Evolutionary conservation across 768 basidiomycete genomes (phyloP), one percentile per base, ranked within the genome.

Genomic region (Tricholoma terreum): DNA sequence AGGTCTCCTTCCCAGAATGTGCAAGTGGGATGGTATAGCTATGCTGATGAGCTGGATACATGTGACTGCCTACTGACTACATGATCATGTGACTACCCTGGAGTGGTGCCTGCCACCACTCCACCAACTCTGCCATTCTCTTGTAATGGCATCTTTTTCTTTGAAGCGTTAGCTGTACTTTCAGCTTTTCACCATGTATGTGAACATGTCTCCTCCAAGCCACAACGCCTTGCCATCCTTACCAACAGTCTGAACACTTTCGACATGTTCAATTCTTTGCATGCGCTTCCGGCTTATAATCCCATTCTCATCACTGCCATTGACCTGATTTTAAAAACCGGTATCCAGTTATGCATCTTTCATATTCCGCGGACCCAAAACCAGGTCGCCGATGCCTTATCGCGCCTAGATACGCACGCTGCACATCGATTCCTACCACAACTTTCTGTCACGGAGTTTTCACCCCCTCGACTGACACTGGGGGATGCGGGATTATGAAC

Each of bases 331-430:
- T 2, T 59, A n/a, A 11, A 17, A 11, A 31, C 24, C 35, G 22
- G 51, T 24, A 54, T 63, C 1, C 38, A 69, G 4, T 40, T 71
- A 0, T 59, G 67, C 0, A 64, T 74, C 38, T 71, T 0, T 64
- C 72, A 38, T 55, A 73, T 17, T 59, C 66, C 0, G 67, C n/a
- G 71, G 0, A 22, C 48, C 0, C 19, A 63, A 0, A 77, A 77
- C 45, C 12, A 9, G 0, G 58, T 72, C 1, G 72, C 72, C 0
- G 74, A 75, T 49, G 67, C 71, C 0, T 54, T 77, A 1, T 76
- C 73, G 0, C 65, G 66, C 0, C 30, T 4, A 4, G 24, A 59
- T 0, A 31, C 56, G 40, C 0, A 11, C 4, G n/a, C 2, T 6
- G 64, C 66, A 3, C 0, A 6, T 6, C 6, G n/a, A 15, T 5